Base-by-base conservation (phyloP, 495 filamentous ascomycete species). In the Trichoderma orchidacearum region DNA sequence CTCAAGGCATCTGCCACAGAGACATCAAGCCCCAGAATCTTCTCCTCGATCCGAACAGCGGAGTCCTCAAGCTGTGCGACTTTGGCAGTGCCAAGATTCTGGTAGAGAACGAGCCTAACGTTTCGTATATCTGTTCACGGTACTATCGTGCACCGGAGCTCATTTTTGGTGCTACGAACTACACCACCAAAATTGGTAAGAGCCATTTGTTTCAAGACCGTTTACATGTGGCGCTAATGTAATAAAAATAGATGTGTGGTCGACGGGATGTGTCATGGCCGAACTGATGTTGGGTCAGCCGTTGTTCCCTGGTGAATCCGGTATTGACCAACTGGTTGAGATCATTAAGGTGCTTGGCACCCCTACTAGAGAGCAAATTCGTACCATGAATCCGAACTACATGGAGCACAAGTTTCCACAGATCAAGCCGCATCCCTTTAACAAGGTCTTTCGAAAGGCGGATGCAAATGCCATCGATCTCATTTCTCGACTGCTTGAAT, bases 381-480 rank as follows among this genome's bases (percentile, higher is more conserved):
- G 93, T 55, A 99, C 93, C 51, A 99, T 99, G 94, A 99, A 99
- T 68, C 94, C 93, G 54, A 99, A 99, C 71, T 97, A 99, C 71
- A 99, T 99, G 93, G 93, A 97, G 72, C 93, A 99, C 73, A 97
- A 97, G 73, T 99, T 99, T 67, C 94, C 93, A 38, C 93, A 99
- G 67, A 99, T 99, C 78, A 99, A 99, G 76, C 93, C 93, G 35
- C 93, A 98, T 65, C 93, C 93, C 11, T 98, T 98, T 78, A 91
- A 87, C 68, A 98, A 97, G 80, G 93, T 98, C 21, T 97, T 98
- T 81, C 85, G 94, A 56, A 93, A 89, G 79, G 93, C 93, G 25
- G 87, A 93, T 54, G 75, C 80, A 13, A 88, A 91, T 66, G 93
- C 93, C 21, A 95, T 98, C 66, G 93, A 97, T 64, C 75, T 98